Base-by-base conservation (phyloP, 106 monocot genomes). In the Dioscorea dumetorum region DNA sequence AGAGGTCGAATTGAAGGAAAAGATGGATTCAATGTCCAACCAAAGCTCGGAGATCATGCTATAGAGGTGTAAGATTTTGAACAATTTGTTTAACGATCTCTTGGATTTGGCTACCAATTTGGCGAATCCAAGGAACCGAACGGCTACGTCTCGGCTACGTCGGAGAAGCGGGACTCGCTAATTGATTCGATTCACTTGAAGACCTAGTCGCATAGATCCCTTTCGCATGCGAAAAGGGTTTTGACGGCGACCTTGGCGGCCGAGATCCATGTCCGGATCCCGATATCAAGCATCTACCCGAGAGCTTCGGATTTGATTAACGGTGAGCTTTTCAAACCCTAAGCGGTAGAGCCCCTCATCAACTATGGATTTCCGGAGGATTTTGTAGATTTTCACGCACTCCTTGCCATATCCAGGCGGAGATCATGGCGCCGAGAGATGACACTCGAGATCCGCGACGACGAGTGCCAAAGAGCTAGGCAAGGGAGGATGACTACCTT, bases 41-140 rank as follows among this genome's bases (percentile, higher is more conserved):
- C 52, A 57, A 15, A 85, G 66, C 7, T 88, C 80, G 16, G 70
- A 21, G 15, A 88, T 48, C n/a, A 72, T 32, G 51, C 62, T 50
- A 77, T 88, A 72, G 15, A 92, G 19, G 50, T 85, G 85, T 21
- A 92, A 64, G 34, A 92, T 33, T 20, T 75, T 66, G 80, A 88
- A 83, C 8, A 92, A 61, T 66, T 72, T 82, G 62, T 88, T 83
- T 8, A 79, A 77, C 3, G 75, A 72, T 15, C 51, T 68, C 64
- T 79, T 81, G 13, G 73, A 62, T 64, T 63, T 67, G 15, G 80
- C 70, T 18, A 80, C 74, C 4, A 54, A 51, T 50, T 83, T 77
- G 17, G 87, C 74, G 64, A 83, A 83, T 23, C 66, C 59, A 63
- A 83, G 61, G 73, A 79, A 64, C 9, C 33, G 41, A 10, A 60